These are phyloP conservation scores for Diaporthe ampelina DNA, from an alignment of 2,329 filamentous ascomycete species.

Conservation along the genomic window DNA sequence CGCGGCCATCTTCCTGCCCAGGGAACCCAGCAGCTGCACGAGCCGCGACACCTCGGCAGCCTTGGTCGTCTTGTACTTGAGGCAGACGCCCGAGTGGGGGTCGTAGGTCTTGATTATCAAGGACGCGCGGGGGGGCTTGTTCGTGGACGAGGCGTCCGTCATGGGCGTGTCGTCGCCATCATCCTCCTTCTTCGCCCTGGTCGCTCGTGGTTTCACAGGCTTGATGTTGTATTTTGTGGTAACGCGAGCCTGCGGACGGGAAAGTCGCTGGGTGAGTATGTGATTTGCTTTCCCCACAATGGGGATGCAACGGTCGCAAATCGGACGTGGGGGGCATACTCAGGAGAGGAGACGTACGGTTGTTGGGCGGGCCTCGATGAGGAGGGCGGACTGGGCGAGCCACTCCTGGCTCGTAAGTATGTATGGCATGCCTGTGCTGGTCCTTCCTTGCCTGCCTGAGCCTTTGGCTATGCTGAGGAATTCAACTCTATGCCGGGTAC, in stretches of 20 bases:
- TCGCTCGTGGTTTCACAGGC: slow-evolving; percentile 53
- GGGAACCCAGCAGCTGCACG: slow-evolving; percentile 79
- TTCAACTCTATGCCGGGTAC: background rate
- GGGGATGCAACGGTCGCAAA: background rate
- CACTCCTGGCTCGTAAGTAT: slow-evolving; percentile 89
- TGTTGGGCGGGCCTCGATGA: slow-evolving; percentile 87
- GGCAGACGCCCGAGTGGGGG: slow-evolving; percentile 81
- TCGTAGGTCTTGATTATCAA: slow-evolving; percentile 93
- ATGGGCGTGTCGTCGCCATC: slow-evolving; percentile 48
- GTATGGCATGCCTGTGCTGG: slow-evolving; percentile 75
- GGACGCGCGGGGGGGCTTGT: slow-evolving; percentile 72
- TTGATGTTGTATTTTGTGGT: slow-evolving; percentile 91
- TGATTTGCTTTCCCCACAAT: background rate
- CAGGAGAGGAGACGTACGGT: slow-evolving; percentile 71
- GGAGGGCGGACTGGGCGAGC: slow-evolving; percentile 87
- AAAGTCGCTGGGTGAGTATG: slow-evolving; percentile 38
- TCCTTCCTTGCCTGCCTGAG: background rate
- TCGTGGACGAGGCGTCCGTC: slow-evolving; percentile 44
- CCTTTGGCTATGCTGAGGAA: background rate
- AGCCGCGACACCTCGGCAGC: slow-evolving; percentile 90
- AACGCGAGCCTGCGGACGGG: slow-evolving; percentile 78
- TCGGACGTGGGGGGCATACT: slow-evolving; percentile 23
- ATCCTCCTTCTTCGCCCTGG: slow-evolving; percentile 45
- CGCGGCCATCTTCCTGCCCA: slow-evolving; percentile 79
- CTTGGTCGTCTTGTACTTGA: slow-evolving; percentile 94